phyloP scores from a whole-genome alignment of 164 flowering plant genomes.

The Aristolochia contorta region DNA sequence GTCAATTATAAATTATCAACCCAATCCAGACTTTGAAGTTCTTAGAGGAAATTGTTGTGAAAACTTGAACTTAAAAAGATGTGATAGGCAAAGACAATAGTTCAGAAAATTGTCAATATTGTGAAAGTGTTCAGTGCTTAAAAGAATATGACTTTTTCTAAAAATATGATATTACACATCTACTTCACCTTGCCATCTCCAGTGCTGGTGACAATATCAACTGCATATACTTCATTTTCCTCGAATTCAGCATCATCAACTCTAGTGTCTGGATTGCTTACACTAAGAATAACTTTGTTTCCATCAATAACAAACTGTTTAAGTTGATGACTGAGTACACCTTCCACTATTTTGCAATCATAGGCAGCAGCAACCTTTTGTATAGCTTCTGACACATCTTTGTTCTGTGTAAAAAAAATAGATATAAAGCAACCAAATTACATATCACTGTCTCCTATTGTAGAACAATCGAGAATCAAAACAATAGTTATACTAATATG shows the following conservation, averaged over 20 bases:
- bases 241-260: conserved; percentile 97
- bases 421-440: too few relatives aligned
- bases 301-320: conserved; percentile 96
- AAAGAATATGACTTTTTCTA: too few relatives aligned
- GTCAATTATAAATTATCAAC: too few relatives aligned
- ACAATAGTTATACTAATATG: too few relatives aligned
- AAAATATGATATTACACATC: not conserved
- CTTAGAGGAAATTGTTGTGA: too few relatives aligned
- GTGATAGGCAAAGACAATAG: too few relatives aligned
- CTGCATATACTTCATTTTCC: conserved; percentile 85
- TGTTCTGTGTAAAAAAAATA: conserved; percentile 44
- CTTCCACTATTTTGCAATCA: conserved; percentile 95
- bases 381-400: conserved; percentile 92
- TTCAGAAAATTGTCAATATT: too few relatives aligned
- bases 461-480: too few relatives aligned
- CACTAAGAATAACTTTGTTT: conserved; percentile 76
- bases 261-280: conserved; percentile 63
- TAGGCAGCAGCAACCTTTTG: conserved; percentile 97
- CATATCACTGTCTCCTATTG: too few relatives aligned
- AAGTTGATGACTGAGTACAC: conserved; percentile 84
- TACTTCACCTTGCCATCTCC: conserved; percentile 89
- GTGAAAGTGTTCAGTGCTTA: too few relatives aligned
- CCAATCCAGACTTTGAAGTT: too few relatives aligned
- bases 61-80: too few relatives aligned
- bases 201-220: conserved; percentile 84